A percentile compares a stretch with the other conserved stretches of the same genome.
phyloP scores from a whole-genome alignment of 768 basidiomycete genomes.

The Leucocoprinus birnbaumii region DNA sequence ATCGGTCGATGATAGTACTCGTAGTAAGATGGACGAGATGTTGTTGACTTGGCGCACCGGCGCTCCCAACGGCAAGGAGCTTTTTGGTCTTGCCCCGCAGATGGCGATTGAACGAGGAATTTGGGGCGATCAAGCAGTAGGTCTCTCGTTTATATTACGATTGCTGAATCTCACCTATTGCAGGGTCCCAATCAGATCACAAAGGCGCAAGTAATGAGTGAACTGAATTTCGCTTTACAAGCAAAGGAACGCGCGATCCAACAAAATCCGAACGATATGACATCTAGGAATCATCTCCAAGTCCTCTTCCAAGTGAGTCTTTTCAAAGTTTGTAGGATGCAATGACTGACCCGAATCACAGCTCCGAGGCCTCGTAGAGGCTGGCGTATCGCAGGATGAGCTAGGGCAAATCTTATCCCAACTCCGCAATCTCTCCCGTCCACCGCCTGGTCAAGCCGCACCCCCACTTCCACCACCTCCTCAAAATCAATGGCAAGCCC shows the following conservation, averaged over 20 bases:
- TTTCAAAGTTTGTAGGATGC: background rate
- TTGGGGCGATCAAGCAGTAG: constrained; percentile 56
- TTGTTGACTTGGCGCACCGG: constrained; percentile 92
- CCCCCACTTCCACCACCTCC: constrained; percentile 10
- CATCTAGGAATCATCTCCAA: constrained; percentile 67
- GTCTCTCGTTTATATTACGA: background rate
- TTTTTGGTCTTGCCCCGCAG: constrained; percentile 84
- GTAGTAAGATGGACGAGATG: constrained; percentile 98
- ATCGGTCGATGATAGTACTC: constrained; percentile 79
- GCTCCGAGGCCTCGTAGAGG: constrained; percentile 73
- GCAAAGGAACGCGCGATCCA: constrained; percentile 78
- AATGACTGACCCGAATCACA: constrained; percentile 21
- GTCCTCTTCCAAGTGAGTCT: constrained; percentile 72
- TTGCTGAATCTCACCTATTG: constrained; percentile 17
- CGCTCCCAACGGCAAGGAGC: constrained; percentile 72
- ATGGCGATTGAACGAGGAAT: constrained; percentile 81
- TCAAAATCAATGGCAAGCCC: constrained; percentile 11
- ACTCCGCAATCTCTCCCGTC: constrained; percentile 59
- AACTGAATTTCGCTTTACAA: constrained; percentile 77
- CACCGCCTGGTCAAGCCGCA: constrained; percentile 33
- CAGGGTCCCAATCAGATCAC: constrained; percentile 49
- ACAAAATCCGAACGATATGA: constrained; percentile 68
- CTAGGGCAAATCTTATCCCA: constrained; percentile 73
- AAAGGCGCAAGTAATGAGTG: constrained; percentile 77
- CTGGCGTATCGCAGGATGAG: constrained; percentile 78